These are phyloP conservation scores for Penicillium sp. DNA, from an alignment of 2,329 filamentous ascomycete genomes.

Conservation along the genomic window DNA sequence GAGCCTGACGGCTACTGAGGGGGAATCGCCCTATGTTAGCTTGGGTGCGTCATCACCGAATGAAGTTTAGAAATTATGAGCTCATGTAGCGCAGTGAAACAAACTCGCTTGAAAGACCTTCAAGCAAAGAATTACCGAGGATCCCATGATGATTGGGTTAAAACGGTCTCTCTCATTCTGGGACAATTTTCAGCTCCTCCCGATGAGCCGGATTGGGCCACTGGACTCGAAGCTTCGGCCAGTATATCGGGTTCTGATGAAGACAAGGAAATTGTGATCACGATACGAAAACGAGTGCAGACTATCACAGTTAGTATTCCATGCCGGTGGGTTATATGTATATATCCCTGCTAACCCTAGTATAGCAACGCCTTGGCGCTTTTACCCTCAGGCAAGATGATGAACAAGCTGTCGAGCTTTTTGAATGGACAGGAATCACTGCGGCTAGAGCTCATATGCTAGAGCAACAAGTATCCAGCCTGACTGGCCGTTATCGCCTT, in stretches of 20 bases:
- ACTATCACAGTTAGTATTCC: slow-evolving; percentile 48
- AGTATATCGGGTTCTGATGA: slow-evolving; percentile 24
- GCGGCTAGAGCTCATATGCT: slow-evolving; percentile 45
- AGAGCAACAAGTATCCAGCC: slow-evolving; percentile 39
- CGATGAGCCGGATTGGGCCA: slow-evolving; percentile 17
- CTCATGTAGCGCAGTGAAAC: slow-evolving; percentile 35
- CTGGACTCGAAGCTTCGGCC: slow-evolving; percentile 35
- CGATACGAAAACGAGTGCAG: slow-evolving; percentile 44
- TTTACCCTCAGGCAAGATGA: slow-evolving; percentile 53
- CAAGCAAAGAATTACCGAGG: slow-evolving; percentile 45
- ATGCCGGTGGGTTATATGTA: background rate
- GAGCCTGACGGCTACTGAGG: slow-evolving; percentile 57
- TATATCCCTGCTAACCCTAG: slow-evolving; percentile 16
- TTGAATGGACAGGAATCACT: slow-evolving; percentile 56
- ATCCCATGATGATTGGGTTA: slow-evolving; percentile 42
- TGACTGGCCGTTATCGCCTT: slow-evolving; percentile 41
- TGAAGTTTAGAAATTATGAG: background rate
- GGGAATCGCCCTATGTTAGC: slow-evolving; percentile 52
- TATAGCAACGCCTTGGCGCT: slow-evolving; percentile 53
- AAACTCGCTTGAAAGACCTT: slow-evolving; percentile 36
- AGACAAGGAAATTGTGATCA: slow-evolving; percentile 39
- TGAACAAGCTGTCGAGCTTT: slow-evolving; percentile 54
- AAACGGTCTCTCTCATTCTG: slow-evolving; percentile 37
- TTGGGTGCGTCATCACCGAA: slow-evolving; percentile 36
- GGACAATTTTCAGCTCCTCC: slow-evolving; percentile 24